Evolutionary conservation across 2,329 filamentous ascomycete genomes (phyloP).

Genomic region (Sporothrix sp.): DNA sequence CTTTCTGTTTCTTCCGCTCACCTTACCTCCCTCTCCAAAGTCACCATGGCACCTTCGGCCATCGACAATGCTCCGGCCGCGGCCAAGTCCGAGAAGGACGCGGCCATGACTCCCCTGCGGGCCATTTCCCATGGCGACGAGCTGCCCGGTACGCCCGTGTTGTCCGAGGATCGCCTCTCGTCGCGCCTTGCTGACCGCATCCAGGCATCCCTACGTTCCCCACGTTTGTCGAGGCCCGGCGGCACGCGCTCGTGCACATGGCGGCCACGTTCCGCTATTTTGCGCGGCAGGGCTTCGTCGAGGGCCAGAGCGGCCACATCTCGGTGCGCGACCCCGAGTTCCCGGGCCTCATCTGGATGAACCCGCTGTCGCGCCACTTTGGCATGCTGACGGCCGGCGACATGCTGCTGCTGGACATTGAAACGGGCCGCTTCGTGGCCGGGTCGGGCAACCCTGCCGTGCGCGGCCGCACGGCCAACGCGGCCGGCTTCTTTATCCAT

Average conservation of each 20-base stretch:
- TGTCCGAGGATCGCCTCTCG: neutral
- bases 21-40: no score
- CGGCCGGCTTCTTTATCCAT: conserved; percentile 62
- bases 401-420: conserved; percentile 54
- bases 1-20: neutral
- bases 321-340: conserved; percentile 56
- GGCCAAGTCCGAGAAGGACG: conserved; percentile 5
- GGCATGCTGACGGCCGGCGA: conserved; percentile 55
- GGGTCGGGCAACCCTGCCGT: conserved; percentile 42
- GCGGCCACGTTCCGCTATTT: conserved; percentile 59
- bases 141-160: conserved; percentile 17
- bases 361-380: conserved; percentile 59
- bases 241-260: conserved; percentile 57
- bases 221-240: conserved; percentile 37
- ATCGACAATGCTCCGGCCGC: conserved; percentile 5
- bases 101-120: conserved; percentile 20
- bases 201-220: conserved; percentile 35
- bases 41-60: conserved; percentile 20
- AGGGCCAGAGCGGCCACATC: conserved; percentile 57
- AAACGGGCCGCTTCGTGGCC: conserved; percentile 49
- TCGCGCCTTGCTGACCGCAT: neutral
- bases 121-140: conserved; percentile 24
- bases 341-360: conserved; percentile 50
- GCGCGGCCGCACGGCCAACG: conserved; percentile 41
- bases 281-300: conserved; percentile 51